phyloP scores from a whole-genome alignment of 495 filamentous ascomycete genomes.

The Penicillium manginii region DNA sequence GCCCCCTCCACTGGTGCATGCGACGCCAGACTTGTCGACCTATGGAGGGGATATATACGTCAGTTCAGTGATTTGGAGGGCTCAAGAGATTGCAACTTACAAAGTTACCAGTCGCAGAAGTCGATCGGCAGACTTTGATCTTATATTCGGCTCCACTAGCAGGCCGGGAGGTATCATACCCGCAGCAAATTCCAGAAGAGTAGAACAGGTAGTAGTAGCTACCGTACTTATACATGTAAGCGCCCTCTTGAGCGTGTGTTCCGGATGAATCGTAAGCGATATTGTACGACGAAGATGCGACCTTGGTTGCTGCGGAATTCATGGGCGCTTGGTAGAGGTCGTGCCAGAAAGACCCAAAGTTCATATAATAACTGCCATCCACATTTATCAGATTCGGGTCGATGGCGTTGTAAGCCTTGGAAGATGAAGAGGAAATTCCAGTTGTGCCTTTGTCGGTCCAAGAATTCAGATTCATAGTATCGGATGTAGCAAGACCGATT shows the following conservation, averaged over 20 bases:
- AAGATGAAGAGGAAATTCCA: conserved; percentile 53
- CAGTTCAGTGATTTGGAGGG: no score
- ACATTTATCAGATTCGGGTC: conserved; percentile 64
- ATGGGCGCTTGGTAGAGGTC: conserved; percentile 68
- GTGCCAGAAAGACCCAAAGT: conserved; percentile 74
- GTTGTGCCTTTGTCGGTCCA: conserved; percentile 60
- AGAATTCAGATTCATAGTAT: conserved; percentile 59
- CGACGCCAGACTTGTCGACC: conserved; percentile 59
- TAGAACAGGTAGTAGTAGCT: conserved; percentile 74
- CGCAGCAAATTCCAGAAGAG: conserved; percentile 69
- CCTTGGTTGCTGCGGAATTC: conserved; percentile 47
- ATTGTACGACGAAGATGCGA: conserved; percentile 41
- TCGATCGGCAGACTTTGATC: conserved; percentile 68
- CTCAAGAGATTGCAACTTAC: conserved; percentile 33
- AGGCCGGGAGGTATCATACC: conserved; percentile 55
- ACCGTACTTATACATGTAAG: conserved; percentile 60
- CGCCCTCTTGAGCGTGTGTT: conserved; percentile 60
- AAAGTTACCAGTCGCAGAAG: conserved; percentile 57
- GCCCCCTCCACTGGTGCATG: conserved; percentile 65
- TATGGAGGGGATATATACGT: conserved; percentile 8
- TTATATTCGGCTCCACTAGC: conserved; percentile 68
- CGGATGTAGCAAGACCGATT: conserved; percentile 70
- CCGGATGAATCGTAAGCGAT: conserved; percentile 60
- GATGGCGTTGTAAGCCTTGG: conserved; percentile 69
- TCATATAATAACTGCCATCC: conserved; percentile 57